phyloP scores from a whole-genome alignment of 2,329 filamentous ascomycete genomes.

The Phoma sp. region DNA sequence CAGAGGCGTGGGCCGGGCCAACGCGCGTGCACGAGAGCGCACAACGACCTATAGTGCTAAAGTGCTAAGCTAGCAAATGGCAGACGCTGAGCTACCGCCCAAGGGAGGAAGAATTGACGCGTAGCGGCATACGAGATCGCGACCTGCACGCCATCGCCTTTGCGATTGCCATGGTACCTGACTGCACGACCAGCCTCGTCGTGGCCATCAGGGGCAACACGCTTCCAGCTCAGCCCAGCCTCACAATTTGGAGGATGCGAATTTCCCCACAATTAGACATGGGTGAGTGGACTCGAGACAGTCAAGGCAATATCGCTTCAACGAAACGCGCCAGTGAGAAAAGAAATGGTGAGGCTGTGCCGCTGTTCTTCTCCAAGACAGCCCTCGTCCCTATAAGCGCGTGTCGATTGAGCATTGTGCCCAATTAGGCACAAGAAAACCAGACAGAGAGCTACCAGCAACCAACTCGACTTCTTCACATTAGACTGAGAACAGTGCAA shows the following conservation, averaged over 20 bases:
- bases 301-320: slow-evolving; percentile 1
- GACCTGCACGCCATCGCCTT: slow-evolving; percentile 6
- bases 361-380: not conserved
- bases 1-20: slow-evolving; percentile 12
- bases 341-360: not conserved
- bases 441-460: too few species aligned
- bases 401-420: too few species aligned
- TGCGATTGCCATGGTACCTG: slow-evolving; percentile 4
- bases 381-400: too few species aligned
- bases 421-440: too few species aligned
- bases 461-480: too few species aligned
- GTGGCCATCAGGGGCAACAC: slow-evolving; percentile 8
- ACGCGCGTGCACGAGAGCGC: not conserved
- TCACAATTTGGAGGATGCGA: slow-evolving; percentile 16
- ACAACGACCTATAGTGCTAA: not conserved
- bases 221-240: slow-evolving; percentile 10
- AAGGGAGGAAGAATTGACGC: slow-evolving; percentile 1
- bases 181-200: slow-evolving; percentile 5
- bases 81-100: slow-evolving; percentile 8
- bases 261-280: slow-evolving; percentile 17
- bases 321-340: not conserved
- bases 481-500: too few species aligned
- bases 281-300: slow-evolving; percentile 5
- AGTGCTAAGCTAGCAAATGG: slow-evolving; percentile 13
- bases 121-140: slow-evolving; percentile 2